These are phyloP conservation scores for Lachancea nothofagi DNA, from an alignment of 805 yeast genomes.

Conservation along the genomic window DNA sequence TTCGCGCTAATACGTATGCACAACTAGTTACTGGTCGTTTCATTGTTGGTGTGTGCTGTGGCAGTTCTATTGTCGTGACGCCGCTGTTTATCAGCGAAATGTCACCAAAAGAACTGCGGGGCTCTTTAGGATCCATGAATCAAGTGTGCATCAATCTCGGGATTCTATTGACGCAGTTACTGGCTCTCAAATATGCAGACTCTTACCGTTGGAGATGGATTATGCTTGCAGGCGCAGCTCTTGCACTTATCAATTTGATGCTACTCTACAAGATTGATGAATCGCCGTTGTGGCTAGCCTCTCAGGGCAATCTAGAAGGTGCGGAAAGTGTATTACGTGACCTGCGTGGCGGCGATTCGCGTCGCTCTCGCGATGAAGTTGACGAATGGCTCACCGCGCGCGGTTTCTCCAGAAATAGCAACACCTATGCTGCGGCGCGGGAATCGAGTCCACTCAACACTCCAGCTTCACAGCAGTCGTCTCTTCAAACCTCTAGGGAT, in stretches of 20 bases:
- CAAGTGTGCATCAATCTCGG: conserved; percentile 86
- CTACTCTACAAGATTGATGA: conserved; percentile 50
- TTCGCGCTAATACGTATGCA: conserved; percentile 40
- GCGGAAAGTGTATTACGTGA: conserved; percentile 36
- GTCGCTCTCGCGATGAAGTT: conserved; percentile 26
- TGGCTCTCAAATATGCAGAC: conserved; percentile 66
- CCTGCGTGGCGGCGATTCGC: conserved; percentile 34
- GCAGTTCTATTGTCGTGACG: conserved; percentile 76
- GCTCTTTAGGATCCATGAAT: conserved; percentile 81
- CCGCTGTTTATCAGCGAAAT: conserved; percentile 80
- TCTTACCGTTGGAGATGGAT: conserved; percentile 67
- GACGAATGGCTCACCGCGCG: conserved; percentile 18
- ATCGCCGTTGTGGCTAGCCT: conserved; percentile 76
- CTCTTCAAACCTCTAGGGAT: background rate
- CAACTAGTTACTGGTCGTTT: conserved; percentile 62
- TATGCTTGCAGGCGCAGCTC: conserved; percentile 51
- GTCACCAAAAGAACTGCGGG: conserved; percentile 62
- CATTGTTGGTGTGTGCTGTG: conserved; percentile 81
- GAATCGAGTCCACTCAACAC: background rate
- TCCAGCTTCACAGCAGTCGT: conserved; percentile 6
- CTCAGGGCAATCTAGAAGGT: conserved; percentile 29
- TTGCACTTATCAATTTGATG: conserved; percentile 48
- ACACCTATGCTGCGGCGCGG: background rate
- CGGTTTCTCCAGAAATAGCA: conserved; percentile 7
- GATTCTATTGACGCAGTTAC: conserved; percentile 68